Conservation (phyloP, 108 stramenopile species). For the Hondaea fermentalgiana region DNA sequence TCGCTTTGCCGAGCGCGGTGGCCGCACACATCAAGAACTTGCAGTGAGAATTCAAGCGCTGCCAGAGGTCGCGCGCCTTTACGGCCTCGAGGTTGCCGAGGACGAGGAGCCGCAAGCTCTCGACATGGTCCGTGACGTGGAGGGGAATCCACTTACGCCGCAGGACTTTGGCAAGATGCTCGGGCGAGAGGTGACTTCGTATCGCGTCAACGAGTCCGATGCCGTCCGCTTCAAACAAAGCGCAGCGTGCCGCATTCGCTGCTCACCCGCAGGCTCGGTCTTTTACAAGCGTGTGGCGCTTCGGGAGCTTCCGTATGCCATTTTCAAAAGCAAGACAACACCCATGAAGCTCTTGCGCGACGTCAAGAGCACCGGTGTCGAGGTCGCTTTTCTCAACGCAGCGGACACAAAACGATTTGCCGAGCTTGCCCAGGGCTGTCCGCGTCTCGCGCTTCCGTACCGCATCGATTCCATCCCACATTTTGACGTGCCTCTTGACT, state of each 20-base stretch:
- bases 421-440: conserved; percentile 36
- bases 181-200: conserved; percentile 24
- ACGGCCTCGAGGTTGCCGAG: conserved; percentile 25
- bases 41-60: background rate
- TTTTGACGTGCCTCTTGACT: conserved; percentile 38
- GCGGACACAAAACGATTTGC: background rate
- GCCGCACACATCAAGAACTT: background rate
- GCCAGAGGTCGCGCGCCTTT: background rate
- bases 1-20: background rate
- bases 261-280: conserved; percentile 18
- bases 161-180: conserved; percentile 12
- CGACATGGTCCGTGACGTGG: conserved; percentile 53
- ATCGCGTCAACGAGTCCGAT: conserved; percentile 48
- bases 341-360: conserved; percentile 57
- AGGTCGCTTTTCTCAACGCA: conserved; percentile 47
- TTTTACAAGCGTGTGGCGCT: conserved; percentile 64
- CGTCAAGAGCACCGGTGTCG: conserved; percentile 51
- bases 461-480: conserved; percentile 33
- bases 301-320: conserved; percentile 48
- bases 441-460: conserved; percentile 30
- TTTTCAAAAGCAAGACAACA: conserved; percentile 41
- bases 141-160: conserved; percentile 46
- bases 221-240: conserved; percentile 58
- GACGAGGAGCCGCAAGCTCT: conserved; percentile 42
- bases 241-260: conserved; percentile 44